Percentiles rank a stretch among this genome's conserved stretches.
phyloP scores from a whole-genome alignment of 805 yeast genomes.

The Metschnikowia dekortorum region DNA sequence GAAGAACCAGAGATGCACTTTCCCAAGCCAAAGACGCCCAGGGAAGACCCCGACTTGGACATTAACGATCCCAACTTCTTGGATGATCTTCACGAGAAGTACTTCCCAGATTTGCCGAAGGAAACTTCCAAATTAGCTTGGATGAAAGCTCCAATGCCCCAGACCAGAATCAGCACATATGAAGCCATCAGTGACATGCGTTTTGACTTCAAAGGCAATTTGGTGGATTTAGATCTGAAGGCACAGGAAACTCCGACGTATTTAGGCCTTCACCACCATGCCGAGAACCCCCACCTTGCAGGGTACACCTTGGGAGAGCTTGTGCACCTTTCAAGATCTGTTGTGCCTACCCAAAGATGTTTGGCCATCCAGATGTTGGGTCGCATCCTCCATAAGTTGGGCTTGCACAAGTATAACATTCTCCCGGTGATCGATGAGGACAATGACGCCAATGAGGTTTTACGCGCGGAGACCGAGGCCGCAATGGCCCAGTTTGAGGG shows the following conservation, averaged over 20 bases:
- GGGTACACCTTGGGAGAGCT: slow-evolving; percentile 89
- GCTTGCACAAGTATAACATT: slow-evolving; percentile 54
- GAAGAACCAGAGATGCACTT: slow-evolving; percentile 57
- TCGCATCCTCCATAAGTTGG: slow-evolving; percentile 76
- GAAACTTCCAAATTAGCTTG: slow-evolving; percentile 82
- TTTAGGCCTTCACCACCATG: slow-evolving; percentile 85
- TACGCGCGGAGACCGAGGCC: slow-evolving; percentile 34
- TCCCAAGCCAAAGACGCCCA: slow-evolving; percentile 44
- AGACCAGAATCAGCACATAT: slow-evolving; percentile 38
- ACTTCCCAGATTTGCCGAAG: slow-evolving; percentile 83
- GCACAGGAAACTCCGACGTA: slow-evolving; percentile 42
- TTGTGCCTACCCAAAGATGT: slow-evolving; percentile 79
- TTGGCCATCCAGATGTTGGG: slow-evolving; percentile 86
- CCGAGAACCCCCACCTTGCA: slow-evolving; percentile 82
- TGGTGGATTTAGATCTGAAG: slow-evolving; percentile 47
- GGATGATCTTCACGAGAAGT: slow-evolving; percentile 74
- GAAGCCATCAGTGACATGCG: slow-evolving; percentile 65
- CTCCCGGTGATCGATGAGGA: slow-evolving; percentile 40
- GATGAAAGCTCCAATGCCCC: slow-evolving; percentile 71
- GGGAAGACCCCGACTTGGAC: slow-evolving; percentile 43
- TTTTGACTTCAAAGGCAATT: slow-evolving; percentile 82
- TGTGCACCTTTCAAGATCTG: slow-evolving; percentile 72
- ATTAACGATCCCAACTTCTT: slow-evolving; percentile 75
- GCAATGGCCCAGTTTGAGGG: slow-evolving; percentile 41
- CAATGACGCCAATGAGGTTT: slow-evolving; percentile 29